Conservation (phyloP, 202 grass and related monocot genomes). For the Elaeis oleifera region DNA sequence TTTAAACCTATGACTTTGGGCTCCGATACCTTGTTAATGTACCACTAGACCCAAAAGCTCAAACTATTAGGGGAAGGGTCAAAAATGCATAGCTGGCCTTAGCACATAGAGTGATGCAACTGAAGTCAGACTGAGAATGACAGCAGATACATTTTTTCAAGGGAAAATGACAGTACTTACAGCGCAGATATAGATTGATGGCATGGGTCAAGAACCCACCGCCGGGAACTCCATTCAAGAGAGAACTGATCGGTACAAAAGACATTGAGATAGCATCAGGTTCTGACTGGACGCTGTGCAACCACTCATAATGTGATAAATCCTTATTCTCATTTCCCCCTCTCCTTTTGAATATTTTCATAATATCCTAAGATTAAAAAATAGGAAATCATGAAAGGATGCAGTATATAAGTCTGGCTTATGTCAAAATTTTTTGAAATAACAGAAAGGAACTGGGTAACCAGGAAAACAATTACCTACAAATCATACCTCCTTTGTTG, state of each 20-base stretch:
- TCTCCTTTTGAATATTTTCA: slow-evolving; percentile 67
- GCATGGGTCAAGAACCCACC: slow-evolving; percentile 95
- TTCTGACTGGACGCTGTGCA: slow-evolving; percentile 61
- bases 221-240: slow-evolving; percentile 93
- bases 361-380: slow-evolving; percentile 46
- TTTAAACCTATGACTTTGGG: no score
- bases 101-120: no score
- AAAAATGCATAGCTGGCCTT: no score
- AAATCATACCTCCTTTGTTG: slow-evolving; percentile 52
- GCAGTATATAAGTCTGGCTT: slow-evolving; percentile 59
- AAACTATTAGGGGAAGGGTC: no score
- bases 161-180: slow-evolving; percentile 35
- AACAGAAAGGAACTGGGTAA: slow-evolving; percentile 28
- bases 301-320: slow-evolving; percentile 67
- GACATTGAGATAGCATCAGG: slow-evolving; percentile 94
- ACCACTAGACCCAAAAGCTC: no score
- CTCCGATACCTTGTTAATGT: no score
- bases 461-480: no score
- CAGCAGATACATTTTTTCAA: no score
- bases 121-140: no score
- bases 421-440: slow-evolving; percentile 75
- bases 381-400: no score
- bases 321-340: slow-evolving; percentile 75
- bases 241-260: slow-evolving; percentile 92
- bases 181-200: slow-evolving; percentile 88